Evolutionary conservation across 23 red algal species (phyloP).

Genomic region (Chondrus crispus): DNA sequence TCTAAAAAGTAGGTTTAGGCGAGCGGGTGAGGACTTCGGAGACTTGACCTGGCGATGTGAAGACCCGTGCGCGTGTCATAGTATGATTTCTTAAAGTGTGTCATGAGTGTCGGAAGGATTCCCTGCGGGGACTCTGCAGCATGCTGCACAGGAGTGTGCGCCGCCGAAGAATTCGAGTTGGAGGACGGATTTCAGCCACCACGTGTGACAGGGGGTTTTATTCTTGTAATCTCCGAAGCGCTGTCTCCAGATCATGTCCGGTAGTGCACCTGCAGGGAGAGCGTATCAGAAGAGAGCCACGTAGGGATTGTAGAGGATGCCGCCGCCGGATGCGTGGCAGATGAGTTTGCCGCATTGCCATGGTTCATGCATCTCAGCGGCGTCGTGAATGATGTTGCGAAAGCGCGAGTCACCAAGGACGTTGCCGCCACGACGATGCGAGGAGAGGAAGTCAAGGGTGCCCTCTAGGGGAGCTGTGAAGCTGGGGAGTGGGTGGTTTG

Average conservation of each 20-base stretch:
- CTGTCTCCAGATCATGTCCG: slow-evolving; percentile 34
- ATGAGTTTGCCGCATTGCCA: slow-evolving; percentile 49
- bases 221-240: slow-evolving; percentile 29
- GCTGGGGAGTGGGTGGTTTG: no score
- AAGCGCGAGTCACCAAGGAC: slow-evolving; percentile 14
- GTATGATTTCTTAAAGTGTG: neutral
- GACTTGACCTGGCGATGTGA: neutral
- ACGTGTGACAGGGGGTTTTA: slow-evolving; percentile 32
- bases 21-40: neutral
- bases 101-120: neutral
- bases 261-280: neutral
- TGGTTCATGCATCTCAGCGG: slow-evolving; percentile 43
- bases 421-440: slow-evolving; percentile 7
- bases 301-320: slow-evolving; percentile 6
- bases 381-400: slow-evolving; percentile 31
- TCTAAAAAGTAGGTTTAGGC: slow-evolving; percentile 15
- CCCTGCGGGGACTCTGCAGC: slow-evolving; percentile 26
- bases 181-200: slow-evolving; percentile 1
- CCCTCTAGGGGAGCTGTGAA: slow-evolving; percentile 37
- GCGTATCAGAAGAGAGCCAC: slow-evolving; percentile 20
- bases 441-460: neutral
- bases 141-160: no score
- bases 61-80: neutral
- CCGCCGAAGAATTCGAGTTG: slow-evolving; percentile 21
- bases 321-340: slow-evolving; percentile 30